A percentile compares a stretch with the other conserved stretches of the same genome.
Conservation (phyloP, 768 basidiomycete genomes). For the Tulasnella sp. region DNA sequence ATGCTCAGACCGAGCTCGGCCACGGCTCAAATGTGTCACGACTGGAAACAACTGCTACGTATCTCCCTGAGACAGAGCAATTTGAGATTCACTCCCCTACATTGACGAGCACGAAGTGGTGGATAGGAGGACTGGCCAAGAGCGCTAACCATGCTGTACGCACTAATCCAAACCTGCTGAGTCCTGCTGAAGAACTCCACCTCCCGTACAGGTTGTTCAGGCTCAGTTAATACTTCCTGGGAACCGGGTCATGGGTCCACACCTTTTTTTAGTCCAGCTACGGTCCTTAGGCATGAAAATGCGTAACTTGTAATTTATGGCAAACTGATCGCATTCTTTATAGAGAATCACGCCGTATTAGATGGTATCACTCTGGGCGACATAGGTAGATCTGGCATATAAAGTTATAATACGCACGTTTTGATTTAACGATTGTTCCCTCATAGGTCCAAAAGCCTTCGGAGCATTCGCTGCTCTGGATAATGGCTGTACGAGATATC, state of each 20-base stretch:
- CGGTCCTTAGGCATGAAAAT: slow-evolving; percentile 42
- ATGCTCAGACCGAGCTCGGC: slow-evolving; percentile 67
- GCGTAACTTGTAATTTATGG: neutral
- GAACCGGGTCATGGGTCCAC: slow-evolving; percentile 53
- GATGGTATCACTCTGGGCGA: slow-evolving; percentile 39
- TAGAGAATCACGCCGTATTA: neutral
- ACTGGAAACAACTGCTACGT: slow-evolving; percentile 69
- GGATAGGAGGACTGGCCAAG: slow-evolving; percentile 63
- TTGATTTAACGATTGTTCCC: neutral
- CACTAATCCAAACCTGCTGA: too few relatives aligned
- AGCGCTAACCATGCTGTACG: slow-evolving; percentile 38
- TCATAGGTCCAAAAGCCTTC: slow-evolving; percentile 52
- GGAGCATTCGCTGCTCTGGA: slow-evolving; percentile 42
- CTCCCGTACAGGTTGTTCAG: slow-evolving; percentile 54
- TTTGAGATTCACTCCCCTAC: slow-evolving; percentile 71
- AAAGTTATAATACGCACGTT: neutral
- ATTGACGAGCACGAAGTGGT: slow-evolving; percentile 69
- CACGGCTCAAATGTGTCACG: slow-evolving; percentile 61
- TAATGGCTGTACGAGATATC: slow-evolving; percentile 54
- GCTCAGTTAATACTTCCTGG: slow-evolving; percentile 57
- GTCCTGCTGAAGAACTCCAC: too few relatives aligned
- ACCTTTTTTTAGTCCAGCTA: slow-evolving; percentile 64
- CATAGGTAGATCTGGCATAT: slow-evolving; percentile 43
- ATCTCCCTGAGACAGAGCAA: slow-evolving; percentile 49
- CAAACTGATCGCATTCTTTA: neutral